Conservation (phyloP, 2,329 filamentous ascomycete species). For the Xenoacremonium recifei region DNA sequence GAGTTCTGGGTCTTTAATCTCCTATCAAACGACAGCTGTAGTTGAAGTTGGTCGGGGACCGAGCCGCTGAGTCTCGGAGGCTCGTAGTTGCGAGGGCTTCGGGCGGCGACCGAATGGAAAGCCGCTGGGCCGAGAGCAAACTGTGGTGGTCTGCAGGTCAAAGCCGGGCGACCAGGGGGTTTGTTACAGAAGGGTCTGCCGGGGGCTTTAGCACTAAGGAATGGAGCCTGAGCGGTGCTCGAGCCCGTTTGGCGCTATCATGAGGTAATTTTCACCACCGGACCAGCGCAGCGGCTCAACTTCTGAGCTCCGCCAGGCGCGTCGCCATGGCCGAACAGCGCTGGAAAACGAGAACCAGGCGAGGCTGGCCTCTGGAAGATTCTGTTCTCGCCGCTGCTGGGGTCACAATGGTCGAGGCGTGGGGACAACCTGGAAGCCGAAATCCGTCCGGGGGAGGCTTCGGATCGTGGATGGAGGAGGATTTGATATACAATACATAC, state of each 20-base stretch:
- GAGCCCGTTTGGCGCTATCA: conserved; percentile 18
- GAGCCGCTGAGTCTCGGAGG: conserved; percentile 19
- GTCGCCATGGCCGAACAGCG: conserved; percentile 13
- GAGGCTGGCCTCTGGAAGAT: no score
- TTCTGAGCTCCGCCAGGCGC: conserved; percentile 15
- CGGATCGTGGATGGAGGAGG: no score
- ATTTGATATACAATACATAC: no score
- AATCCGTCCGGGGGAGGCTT: no score
- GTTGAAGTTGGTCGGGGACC: conserved; percentile 19
- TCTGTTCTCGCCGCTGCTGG: no score
- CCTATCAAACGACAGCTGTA: conserved; percentile 5
- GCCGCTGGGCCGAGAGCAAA: conserved; percentile 24
- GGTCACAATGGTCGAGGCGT: no score
- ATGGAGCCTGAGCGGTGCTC: conserved; percentile 19
- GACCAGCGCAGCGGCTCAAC: conserved; percentile 13
- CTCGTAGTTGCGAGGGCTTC: conserved; percentile 22
- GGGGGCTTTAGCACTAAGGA: conserved; percentile 17
- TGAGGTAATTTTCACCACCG: conserved; percentile 25
- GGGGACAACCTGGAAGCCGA: no score
- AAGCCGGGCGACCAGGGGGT: conserved; percentile 5
- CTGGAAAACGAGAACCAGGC: conserved; percentile 14
- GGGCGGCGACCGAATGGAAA: conserved; percentile 27
- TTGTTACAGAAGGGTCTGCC: conserved; percentile 1
- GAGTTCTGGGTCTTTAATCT: no score
- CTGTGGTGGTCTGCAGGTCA: conserved; percentile 1